phyloP scores from a whole-genome alignment of 2,329 filamentous ascomycete species.

The Aspergillus latus region DNA sequence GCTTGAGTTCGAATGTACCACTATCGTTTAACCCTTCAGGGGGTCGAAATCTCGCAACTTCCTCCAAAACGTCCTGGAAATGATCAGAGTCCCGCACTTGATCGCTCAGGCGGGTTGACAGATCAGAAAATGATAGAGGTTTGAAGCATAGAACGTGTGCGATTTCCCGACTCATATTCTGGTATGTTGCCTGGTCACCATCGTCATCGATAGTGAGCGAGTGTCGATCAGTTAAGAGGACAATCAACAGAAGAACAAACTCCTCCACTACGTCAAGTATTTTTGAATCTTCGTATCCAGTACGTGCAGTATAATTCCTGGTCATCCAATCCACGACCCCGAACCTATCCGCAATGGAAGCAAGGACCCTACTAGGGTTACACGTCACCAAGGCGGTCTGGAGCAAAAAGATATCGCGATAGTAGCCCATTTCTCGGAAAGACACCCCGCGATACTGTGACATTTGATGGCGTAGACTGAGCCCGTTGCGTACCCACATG shows the following conservation, averaged over 20 bases:
- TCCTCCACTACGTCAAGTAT: constrained; percentile 93
- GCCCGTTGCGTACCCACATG: constrained; percentile 98
- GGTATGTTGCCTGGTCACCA: constrained; percentile 54
- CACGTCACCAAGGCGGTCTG: constrained; percentile 89
- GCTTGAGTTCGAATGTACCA: constrained; percentile 89
- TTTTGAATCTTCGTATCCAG: constrained; percentile 80
- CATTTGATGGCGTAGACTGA: constrained; percentile 93
- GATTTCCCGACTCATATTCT: constrained; percentile 82
- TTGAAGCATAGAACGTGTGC: constrained; percentile 95
- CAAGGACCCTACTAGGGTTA: constrained; percentile 77
- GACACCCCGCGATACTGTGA: constrained; percentile 87
- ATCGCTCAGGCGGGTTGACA: constrained; percentile 81
- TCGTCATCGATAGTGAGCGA: constrained; percentile 56
- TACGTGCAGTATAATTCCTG: constrained; percentile 71
- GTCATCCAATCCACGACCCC: constrained; percentile 85
- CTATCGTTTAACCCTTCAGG: constrained; percentile 91
- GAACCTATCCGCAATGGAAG: constrained; percentile 88
- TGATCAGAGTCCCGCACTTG: constrained; percentile 85
- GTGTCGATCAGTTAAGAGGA: constrained; percentile 84
- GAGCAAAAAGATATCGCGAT: constrained; percentile 89
- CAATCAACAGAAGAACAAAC: constrained; percentile 89
- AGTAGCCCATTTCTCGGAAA: constrained; percentile 88
- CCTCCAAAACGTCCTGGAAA: constrained; percentile 78
- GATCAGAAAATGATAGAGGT: constrained; percentile 89
- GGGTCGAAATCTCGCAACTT: constrained; percentile 84